Base-by-base conservation (phyloP, 1,284 basidiomycete genomes). In the Xanthoconium separans region DNA sequence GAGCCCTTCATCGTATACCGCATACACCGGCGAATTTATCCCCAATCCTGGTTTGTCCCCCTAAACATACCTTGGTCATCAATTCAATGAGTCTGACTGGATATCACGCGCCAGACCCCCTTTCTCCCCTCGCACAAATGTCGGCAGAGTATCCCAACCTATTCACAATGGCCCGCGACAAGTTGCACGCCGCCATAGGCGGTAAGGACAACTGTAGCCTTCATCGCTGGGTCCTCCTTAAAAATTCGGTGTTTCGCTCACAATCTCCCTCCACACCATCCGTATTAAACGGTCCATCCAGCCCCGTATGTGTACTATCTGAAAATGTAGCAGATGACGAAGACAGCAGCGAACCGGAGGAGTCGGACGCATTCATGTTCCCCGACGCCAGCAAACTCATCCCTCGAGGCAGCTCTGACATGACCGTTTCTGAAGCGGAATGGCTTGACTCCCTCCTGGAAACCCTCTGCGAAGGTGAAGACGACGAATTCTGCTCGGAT, bases 1-100 rank as follows among this genome's bases (percentile, higher is more conserved):
- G 88, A 89, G 77, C 88, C 88, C 58, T 84, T 86, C 75, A 85
- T 89, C 73, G 88, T 90, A 71, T 83, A 89, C 75, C 88, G 88
- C 72, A 91, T 91, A 91, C 82, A 84, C 77, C 75, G 72, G 69
- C 81, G 70, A 82, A 70, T 50, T 58, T 54, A 45, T 45, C 42
- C 56, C 22, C 41, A 36, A 24, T 16, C 39, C 48, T 56, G 59
- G 70, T 69, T 29, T 15, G 70, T 72, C 27, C 10, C 29, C 6
- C 16, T 16, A 6, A n/a, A 3, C 5, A 0, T 2, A 18, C 1
- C 15, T 29, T 18, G 11, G 39, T 3, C 22, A 8, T 2, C 9
- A 15, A 9, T 9, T 8, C 18, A 18, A 22, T 22, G 22, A 22
- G 10, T 5, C 54, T 64, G 18, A 66, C 49, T 1, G 37, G 18